Evolutionary conservation across 2,329 filamentous ascomycete genomes (phyloP), one percentile per base, ranked within the genome.

Genomic region (Elsinoe necatrix): DNA sequence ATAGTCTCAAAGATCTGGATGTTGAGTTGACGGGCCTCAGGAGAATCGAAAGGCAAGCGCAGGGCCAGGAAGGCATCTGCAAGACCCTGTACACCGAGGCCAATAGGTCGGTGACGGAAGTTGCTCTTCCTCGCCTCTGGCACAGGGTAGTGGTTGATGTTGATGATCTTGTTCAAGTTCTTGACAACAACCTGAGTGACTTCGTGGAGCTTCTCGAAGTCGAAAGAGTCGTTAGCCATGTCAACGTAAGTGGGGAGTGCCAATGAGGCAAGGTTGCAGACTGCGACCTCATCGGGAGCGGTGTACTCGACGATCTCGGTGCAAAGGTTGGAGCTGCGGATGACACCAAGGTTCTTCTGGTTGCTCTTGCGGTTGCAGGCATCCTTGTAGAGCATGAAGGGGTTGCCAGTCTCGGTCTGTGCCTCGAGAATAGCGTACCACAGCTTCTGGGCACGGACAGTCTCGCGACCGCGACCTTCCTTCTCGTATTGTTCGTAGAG

Each of bases 361-460:
- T 98, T 98, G 80, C 91, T 96, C 86, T 98, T 98, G 72, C 84
- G 84, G 83, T 98, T 98, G 83, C 87, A 92, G 68, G 85, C 82
- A 75, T 98, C 93, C 81, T 98, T 98, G 85, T 98, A 98, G 59
- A 97, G 85, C 89, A 98, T 98, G 77, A 95, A 98, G 50, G 93
- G 93, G 75, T 95, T 97, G 65, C 93, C 93, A 45, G 93, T 98
- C 83, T 98, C 93, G 31, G 92, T 97, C 78, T 98, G 93, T 51
- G 93, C 89, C 77, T 98, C 93, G 48, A 98, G 82, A 63, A 98
- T 95, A 63, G 92, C 90, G 71, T 97, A 97, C 93, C 93, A 98
- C 58, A 98, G 85, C 81, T 98, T 98, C 80, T 98, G 93, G 21
- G 93, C 93, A 75, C 95, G 93, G 69, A 98, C 78, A 18, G 88